phyloP scores from a whole-genome alignment of 2,329 filamentous ascomycete species.

The Neopestalotiopsis sp. region DNA sequence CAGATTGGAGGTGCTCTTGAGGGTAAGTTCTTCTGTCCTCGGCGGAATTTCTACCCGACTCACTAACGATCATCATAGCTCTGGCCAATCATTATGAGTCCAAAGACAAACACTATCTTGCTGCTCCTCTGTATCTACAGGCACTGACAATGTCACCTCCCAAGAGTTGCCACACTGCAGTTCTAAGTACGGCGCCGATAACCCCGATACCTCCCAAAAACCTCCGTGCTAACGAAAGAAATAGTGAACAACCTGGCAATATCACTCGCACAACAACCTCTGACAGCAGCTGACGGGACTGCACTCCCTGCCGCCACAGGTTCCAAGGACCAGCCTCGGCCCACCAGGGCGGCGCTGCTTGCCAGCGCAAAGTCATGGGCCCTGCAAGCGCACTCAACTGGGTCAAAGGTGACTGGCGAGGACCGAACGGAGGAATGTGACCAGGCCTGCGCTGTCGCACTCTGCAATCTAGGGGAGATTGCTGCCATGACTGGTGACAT shows the following conservation, averaged over 20 bases:
- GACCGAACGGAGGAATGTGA: constrained; percentile 81
- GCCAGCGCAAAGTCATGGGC: constrained; percentile 80
- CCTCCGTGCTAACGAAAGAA: constrained; percentile 22
- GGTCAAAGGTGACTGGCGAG: constrained; percentile 68
- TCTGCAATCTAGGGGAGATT: constrained; percentile 88
- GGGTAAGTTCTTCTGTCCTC: constrained; percentile 44
- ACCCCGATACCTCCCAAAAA: background rate
- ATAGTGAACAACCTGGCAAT: constrained; percentile 81
- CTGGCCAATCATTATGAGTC: constrained; percentile 79
- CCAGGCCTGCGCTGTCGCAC: constrained; percentile 79
- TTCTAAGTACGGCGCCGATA: constrained; percentile 66
- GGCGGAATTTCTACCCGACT: no score
- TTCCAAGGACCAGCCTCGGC: constrained; percentile 34
- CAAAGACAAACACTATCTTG: constrained; percentile 77
- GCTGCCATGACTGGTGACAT: constrained; percentile 74
- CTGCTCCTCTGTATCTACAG: constrained; percentile 85
- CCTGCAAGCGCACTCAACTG: constrained; percentile 73
- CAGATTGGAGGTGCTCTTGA: constrained; percentile 79
- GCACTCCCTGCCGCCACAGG: background rate
- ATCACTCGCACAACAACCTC: constrained; percentile 72
- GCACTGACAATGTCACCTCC: constrained; percentile 72
- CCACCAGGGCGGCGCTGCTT: constrained; percentile 65
- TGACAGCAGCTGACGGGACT: constrained; percentile 32
- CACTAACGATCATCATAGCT: constrained; percentile 47
- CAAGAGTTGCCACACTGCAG: constrained; percentile 75